A percentile compares a stretch with the other conserved stretches of the same genome.
Conservation (phyloP, 2,329 filamentous ascomycete genomes). For the Trichoderma arundinaceum region DNA sequence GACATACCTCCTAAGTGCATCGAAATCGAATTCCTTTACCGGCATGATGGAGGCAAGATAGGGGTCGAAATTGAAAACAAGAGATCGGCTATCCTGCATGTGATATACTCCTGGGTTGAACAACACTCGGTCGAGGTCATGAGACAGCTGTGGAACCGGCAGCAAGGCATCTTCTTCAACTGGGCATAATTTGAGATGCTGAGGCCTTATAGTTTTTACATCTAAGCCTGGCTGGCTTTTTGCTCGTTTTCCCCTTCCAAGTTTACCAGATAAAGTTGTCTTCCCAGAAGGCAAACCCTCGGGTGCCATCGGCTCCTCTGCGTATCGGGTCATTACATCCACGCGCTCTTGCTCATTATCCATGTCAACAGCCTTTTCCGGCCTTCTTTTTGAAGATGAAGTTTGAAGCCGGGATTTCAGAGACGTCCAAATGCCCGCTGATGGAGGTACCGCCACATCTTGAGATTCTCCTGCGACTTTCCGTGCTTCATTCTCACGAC, state of each 20-base stretch:
- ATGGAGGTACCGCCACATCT: neutral
- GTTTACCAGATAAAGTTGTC: slow-evolving; percentile 12
- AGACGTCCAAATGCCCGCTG: slow-evolving; percentile 40
- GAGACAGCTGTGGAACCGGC: slow-evolving; percentile 65
- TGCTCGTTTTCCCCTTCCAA: neutral
- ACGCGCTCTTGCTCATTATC: neutral
- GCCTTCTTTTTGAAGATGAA: neutral
- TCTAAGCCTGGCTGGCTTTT: slow-evolving; percentile 31
- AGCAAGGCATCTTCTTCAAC: slow-evolving; percentile 44
- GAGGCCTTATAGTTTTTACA: slow-evolving; percentile 42
- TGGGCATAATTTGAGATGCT: slow-evolving; percentile 39
- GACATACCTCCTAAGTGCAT: slow-evolving; percentile 82
- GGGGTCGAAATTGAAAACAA: slow-evolving; percentile 96
- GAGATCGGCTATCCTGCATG: slow-evolving; percentile 84
- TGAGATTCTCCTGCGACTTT: slow-evolving; percentile 2
- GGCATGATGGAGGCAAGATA: slow-evolving; percentile 95
- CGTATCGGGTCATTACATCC: slow-evolving; percentile 13
- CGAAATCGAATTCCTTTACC: slow-evolving; percentile 88
- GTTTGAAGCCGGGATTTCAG: slow-evolving; percentile 40
- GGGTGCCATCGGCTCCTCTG: slow-evolving; percentile 8
- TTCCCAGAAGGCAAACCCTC: neutral
- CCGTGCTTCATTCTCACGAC: neutral
- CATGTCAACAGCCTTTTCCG: neutral
- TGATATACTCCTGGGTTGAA: slow-evolving; percentile 95
- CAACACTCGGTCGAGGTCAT: slow-evolving; percentile 84